Base-by-base conservation (phyloP, 495 filamentous ascomycete genomes). In the Penicillium bialowiezense region DNA sequence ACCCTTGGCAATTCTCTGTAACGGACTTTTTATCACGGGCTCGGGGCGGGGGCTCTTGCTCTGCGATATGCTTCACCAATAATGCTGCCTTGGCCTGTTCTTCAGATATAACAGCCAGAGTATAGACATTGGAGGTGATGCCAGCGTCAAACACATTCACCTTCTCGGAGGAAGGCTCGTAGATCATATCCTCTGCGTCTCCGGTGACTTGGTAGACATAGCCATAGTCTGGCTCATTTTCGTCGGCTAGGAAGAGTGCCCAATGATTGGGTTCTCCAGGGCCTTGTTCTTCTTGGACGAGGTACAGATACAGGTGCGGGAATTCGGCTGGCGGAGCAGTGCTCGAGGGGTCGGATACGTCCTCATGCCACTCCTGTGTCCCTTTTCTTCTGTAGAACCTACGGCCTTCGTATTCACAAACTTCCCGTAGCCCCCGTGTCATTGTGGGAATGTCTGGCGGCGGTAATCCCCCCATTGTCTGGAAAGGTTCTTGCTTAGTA, bases 1-100 rank as follows among this genome's bases (percentile, higher is more conserved):
- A 62, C 0, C 55, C 53, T 26, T 62, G 56, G n/a, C 59, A 62
- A 43, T 65, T 62, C 50, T 60, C 53, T 41, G n/a, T 39, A 9
- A 58, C 62, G 9, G 28, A 14, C 12, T 44, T 18, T 15, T 50
- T 32, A 49, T 52, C 56, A 5, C 21, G n/a, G 7, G 61, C 61
- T 9, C 32, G 24, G 1, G 55, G 55, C 26, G 61, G 55, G 4
- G 13, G 18, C 28, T 64, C 58, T 3, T 29, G 5, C 38, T 56
- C 46, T 15, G 58, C 55, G 24, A 56, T 32, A 20, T 54, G 13
- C 14, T 35, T 44, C n/a, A 44, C 42, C 20, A 44, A 4, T 33
- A 40, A 42, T 2, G 55, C 42, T 3, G 44, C 20, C 10, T 9
- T 26, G 5, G 26, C 52, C 44, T 59, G 45, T 5, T 51, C 23